phyloP scores from a whole-genome alignment of 2,329 filamentous ascomycete species.

The Pleurostoma richardsiae region DNA sequence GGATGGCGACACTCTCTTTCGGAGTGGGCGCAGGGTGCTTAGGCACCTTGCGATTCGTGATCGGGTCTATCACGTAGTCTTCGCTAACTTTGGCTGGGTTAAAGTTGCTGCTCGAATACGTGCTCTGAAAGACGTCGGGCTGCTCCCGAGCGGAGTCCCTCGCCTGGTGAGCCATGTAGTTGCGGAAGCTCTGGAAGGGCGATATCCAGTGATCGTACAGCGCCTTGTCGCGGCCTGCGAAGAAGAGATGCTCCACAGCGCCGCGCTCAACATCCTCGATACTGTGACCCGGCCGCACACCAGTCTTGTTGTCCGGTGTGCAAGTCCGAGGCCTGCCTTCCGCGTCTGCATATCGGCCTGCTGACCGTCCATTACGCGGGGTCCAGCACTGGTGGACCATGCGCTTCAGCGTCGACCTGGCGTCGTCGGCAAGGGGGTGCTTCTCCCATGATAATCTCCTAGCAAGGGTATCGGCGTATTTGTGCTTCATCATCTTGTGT shows the following conservation, averaged over 20 bases:
- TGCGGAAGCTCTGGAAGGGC: slow-evolving; percentile 25
- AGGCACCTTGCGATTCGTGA: slow-evolving; percentile 49
- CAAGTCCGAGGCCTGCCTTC: slow-evolving; percentile 25
- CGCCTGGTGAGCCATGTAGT: slow-evolving; percentile 19
- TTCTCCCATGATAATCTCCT: slow-evolving; percentile 42
- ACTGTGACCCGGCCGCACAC: slow-evolving; percentile 31
- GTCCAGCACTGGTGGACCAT: slow-evolving; percentile 35
- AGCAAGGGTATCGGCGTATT: slow-evolving; percentile 38
- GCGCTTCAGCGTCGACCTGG: slow-evolving; percentile 31
- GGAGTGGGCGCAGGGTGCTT: slow-evolving; percentile 15
- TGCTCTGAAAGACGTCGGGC: slow-evolving; percentile 8
- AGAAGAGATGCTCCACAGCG: slow-evolving; percentile 37
- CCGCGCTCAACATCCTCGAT: slow-evolving; percentile 39
- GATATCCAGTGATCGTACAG: slow-evolving; percentile 22
- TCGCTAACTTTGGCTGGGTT: slow-evolving; percentile 9
- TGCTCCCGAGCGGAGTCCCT: slow-evolving; percentile 9
- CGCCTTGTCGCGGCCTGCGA: slow-evolving; percentile 16
- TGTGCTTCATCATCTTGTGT: slow-evolving; percentile 35
- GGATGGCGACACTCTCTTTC: slow-evolving; percentile 14
- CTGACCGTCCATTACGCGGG: slow-evolving; percentile 16
- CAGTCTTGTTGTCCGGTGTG: slow-evolving; percentile 27
- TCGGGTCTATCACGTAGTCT: slow-evolving; percentile 49
- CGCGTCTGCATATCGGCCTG: slow-evolving; percentile 26
- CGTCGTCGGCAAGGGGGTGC: slow-evolving; percentile 23
- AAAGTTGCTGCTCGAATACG: slow-evolving; percentile 14